phyloP scores from a whole-genome alignment of 1,284 basidiomycete species.

The Dichomitus squalens region DNA sequence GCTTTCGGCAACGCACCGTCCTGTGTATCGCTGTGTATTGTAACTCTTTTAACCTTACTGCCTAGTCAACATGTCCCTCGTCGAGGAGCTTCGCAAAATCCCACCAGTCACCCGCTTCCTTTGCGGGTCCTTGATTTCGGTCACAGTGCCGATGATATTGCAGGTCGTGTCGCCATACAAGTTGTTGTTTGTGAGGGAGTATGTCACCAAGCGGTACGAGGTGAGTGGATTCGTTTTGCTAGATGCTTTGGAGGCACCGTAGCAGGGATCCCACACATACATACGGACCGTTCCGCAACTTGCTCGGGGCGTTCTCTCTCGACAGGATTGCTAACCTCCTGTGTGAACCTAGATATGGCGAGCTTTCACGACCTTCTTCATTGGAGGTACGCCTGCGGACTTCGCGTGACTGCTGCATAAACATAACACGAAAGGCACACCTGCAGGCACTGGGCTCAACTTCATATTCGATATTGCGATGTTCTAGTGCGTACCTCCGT shows the following conservation, averaged over 20 bases:
- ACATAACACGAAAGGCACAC: neutral
- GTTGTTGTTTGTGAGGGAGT: constrained; percentile 49
- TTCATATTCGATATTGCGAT: constrained; percentile 80
- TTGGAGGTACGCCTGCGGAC: constrained; percentile 55
- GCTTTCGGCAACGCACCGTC: no score
- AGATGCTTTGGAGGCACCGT: neutral
- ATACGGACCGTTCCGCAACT: no score
- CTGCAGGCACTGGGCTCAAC: constrained; percentile 36
- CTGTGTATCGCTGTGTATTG: no score
- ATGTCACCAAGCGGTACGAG: neutral
- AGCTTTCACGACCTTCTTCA: constrained; percentile 76
- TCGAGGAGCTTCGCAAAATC: constrained; percentile 73
- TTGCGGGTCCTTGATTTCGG: constrained; percentile 58
- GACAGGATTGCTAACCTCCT: neutral
- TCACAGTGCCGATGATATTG: constrained; percentile 66
- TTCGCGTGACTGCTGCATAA: no score
- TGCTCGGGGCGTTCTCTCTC: neutral
- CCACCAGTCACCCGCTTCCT: constrained; percentile 84
- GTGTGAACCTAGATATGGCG: constrained; percentile 72
- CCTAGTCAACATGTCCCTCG: constrained; percentile 32
- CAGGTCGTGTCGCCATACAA: constrained; percentile 59
- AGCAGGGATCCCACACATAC: no score
- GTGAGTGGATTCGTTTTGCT: neutral
- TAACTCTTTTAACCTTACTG: no score
- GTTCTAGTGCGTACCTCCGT: constrained; percentile 59